Evolutionary conservation across 345 rosid species (phyloP).

Genomic region (Psidium guajava): DNA sequence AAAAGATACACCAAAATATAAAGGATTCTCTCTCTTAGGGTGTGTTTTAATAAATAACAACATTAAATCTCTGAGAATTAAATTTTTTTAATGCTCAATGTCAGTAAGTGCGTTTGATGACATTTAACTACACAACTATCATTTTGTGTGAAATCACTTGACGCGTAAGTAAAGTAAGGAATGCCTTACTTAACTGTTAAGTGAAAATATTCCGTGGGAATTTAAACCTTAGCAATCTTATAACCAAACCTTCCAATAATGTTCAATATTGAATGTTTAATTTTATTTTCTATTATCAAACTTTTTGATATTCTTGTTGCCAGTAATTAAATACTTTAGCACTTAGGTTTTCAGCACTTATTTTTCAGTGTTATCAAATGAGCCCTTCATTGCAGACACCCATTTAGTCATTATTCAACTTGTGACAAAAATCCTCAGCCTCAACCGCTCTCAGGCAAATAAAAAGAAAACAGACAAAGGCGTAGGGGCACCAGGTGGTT

Average conservation of each 20-base stretch:
- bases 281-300: background rate
- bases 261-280: background rate
- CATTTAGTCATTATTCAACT: background rate
- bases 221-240: background rate
- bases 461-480: background rate
- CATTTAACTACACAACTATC: background rate
- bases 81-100: background rate
- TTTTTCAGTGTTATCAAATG: background rate
- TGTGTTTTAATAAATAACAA: background rate
- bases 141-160: background rate
- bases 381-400: background rate
- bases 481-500: background rate
- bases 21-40: background rate
- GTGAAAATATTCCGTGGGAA: background rate
- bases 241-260: background rate
- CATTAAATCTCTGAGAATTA: background rate
- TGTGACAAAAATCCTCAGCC: background rate
- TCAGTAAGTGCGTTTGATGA: background rate
- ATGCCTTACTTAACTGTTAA: background rate
- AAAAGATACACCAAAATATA: background rate
- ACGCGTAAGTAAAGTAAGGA: background rate
- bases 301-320: background rate
- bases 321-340: background rate
- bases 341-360: background rate
- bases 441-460: background rate